Conservation (phyloP, 345 rosid species). For the Brassica juncea region DNA sequence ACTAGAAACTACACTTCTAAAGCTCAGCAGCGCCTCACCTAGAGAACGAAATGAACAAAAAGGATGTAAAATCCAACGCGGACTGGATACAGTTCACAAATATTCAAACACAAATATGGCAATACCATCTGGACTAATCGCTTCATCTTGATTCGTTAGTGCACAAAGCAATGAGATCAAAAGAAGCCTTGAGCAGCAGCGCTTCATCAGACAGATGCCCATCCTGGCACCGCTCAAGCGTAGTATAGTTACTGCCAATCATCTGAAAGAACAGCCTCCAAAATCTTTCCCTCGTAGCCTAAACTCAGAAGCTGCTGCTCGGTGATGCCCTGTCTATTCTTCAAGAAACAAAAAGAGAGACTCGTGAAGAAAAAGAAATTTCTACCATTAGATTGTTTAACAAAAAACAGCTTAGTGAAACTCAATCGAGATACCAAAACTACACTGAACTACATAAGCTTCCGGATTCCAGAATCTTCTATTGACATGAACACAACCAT, state of each 20-base stretch:
- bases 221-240: constrained; percentile 73
- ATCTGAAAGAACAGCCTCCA: constrained; percentile 61
- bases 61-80: neutral
- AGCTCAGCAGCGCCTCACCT: constrained; percentile 91
- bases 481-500: neutral
- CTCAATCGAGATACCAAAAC: neutral
- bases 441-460: neutral
- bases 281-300: constrained; percentile 48
- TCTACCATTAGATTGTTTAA: neutral
- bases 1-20: constrained; percentile 59
- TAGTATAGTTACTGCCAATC: constrained; percentile 59
- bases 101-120: constrained; percentile 43
- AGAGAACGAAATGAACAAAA: constrained; percentile 27
- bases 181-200: constrained; percentile 56
- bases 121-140: constrained; percentile 46
- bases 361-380: constrained; percentile 29
- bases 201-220: constrained; percentile 63
- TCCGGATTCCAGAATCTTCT: neutral
- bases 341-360: constrained; percentile 31
- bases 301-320: constrained; percentile 37
- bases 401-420: neutral
- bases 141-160: constrained; percentile 43
- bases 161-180: constrained; percentile 49
- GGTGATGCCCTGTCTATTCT: constrained; percentile 19
- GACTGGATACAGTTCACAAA: constrained; percentile 15